phyloP scores from a whole-genome alignment of 2,329 filamentous ascomycete genomes.

The Fusarium sp. region DNA sequence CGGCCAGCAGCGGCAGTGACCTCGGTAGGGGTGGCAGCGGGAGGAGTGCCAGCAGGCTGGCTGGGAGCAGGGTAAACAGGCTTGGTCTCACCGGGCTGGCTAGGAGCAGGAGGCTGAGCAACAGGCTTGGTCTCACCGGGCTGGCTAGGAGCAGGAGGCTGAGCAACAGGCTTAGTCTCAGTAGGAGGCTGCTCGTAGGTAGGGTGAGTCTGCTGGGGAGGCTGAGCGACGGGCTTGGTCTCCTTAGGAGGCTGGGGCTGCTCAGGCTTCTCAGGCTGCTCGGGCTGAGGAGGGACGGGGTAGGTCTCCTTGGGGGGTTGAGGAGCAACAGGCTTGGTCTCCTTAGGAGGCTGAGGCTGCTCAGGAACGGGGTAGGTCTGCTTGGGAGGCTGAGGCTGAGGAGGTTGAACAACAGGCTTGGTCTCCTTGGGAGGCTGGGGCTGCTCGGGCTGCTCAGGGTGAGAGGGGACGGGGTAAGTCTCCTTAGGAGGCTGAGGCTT shows the following conservation, averaged over 20 bases:
- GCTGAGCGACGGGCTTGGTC: slow-evolving; percentile 14
- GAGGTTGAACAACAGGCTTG: not conserved
- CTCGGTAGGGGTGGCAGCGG: not conserved
- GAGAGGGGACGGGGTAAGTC: slow-evolving; percentile 7
- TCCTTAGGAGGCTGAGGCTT: slow-evolving; percentile 34
- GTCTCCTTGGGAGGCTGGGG: slow-evolving; percentile 5
- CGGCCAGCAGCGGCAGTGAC: slow-evolving; percentile 31
- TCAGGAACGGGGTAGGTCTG: slow-evolving; percentile 12
- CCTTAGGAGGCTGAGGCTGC: not conserved
- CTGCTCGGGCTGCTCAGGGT: not conserved
- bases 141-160: slow-evolving; percentile 17
- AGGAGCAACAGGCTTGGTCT: not conserved
- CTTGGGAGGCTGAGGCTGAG: slow-evolving; percentile 2
- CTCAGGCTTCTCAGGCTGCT: not conserved
- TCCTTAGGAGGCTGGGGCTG: slow-evolving; percentile 20
- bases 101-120: slow-evolving; percentile 12
- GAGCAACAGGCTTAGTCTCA: slow-evolving; percentile 1
- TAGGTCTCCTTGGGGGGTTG: not conserved
- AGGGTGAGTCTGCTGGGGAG: slow-evolving; percentile 15
- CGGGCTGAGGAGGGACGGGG: not conserved
- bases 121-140: slow-evolving; percentile 7
- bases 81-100: slow-evolving; percentile 22
- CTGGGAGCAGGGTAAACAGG: slow-evolving; percentile 13
- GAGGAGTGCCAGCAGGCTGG: slow-evolving; percentile 7
- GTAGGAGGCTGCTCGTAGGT: slow-evolving; percentile 1